Conservation (phyloP, 2,329 filamentous ascomycete species). For the Venturia pyrina region DNA sequence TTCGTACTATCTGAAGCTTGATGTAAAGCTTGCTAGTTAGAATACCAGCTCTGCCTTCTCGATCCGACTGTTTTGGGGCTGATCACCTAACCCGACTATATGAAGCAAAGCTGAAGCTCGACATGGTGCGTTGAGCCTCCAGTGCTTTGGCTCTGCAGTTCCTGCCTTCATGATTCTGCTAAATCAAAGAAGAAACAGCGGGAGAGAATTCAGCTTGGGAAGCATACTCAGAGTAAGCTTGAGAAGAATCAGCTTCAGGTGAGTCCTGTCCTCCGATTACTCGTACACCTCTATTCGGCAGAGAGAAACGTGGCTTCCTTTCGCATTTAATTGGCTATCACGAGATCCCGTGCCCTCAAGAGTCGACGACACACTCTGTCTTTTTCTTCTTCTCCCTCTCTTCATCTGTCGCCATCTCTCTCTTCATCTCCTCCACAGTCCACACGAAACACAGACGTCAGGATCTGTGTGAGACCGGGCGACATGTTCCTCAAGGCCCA, state of each 20-base stretch:
- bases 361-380: too few relatives aligned
- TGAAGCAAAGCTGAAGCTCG: slow-evolving; percentile 56
- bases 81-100: slow-evolving; percentile 19
- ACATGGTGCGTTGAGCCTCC: slow-evolving; percentile 56
- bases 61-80: neutral
- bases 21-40: slow-evolving; percentile 10
- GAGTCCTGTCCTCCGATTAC: too few relatives aligned
- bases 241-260: neutral
- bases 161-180: neutral
- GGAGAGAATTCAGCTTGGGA: too few relatives aligned
- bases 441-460: too few relatives aligned
- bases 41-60: neutral
- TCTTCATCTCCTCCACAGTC: too few relatives aligned
- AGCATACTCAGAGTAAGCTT: too few relatives aligned
- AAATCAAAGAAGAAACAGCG: neutral
- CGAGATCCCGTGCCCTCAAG: neutral
- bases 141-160: slow-evolving; percentile 42
- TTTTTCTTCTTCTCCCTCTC: neutral
- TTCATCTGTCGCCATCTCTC: too few relatives aligned
- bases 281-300: neutral
- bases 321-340: neutral
- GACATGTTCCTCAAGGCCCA: too few relatives aligned
- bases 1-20: slow-evolving; percentile 20
- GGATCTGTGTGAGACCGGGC: too few relatives aligned
- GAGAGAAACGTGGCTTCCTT: neutral